These are phyloP conservation scores for Lepiota brunneoincarnata DNA, from an alignment of 768 basidiomycete species.

Conservation along the genomic window DNA sequence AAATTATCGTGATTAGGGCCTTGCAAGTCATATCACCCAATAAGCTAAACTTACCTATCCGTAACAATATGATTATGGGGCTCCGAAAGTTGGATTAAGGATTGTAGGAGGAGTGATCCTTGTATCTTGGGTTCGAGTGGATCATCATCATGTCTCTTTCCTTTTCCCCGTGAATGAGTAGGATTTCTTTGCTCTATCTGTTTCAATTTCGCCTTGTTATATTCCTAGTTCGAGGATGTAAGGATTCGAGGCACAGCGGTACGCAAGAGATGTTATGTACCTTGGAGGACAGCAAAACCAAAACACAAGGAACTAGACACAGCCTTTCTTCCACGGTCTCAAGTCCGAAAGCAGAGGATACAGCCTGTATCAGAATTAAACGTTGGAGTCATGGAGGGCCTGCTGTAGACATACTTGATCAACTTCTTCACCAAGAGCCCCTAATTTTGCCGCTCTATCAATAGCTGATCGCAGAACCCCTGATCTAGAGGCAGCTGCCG, in stretches of 20 bases:
- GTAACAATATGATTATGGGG: conserved; percentile 68
- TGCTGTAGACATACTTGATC: conserved; percentile 46
- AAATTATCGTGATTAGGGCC: conserved; percentile 1
- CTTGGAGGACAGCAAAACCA: conserved; percentile 49
- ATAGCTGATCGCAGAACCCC: conserved; percentile 78
- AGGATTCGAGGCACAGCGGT: conserved; percentile 4
- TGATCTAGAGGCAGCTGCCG: conserved; percentile 63
- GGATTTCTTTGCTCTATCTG: conserved; percentile 11
- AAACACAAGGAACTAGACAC: conserved; percentile 64
- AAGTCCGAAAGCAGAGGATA: conserved; percentile 59
- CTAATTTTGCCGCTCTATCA: conserved; percentile 58
- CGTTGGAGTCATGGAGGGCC: not conserved
- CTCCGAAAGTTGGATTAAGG: conserved; percentile 65
- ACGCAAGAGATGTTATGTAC: conserved; percentile 33
- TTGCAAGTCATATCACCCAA: not conserved
- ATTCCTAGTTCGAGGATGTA: not conserved
- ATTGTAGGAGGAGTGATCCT: conserved; percentile 84
- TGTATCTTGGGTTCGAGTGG: conserved; percentile 70
- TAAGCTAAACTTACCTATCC: conserved; percentile 51
- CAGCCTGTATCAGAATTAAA: conserved; percentile 40
- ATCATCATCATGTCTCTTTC: conserved; percentile 24
- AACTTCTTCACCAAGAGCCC: conserved; percentile 44
- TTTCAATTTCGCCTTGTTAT: conserved; percentile 1
- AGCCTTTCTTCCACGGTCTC: conserved; percentile 43
- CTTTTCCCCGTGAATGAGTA: conserved; percentile 13